Conservation (phyloP, 2,329 filamentous ascomycete genomes). For the Aurifilum marmelostoma region DNA sequence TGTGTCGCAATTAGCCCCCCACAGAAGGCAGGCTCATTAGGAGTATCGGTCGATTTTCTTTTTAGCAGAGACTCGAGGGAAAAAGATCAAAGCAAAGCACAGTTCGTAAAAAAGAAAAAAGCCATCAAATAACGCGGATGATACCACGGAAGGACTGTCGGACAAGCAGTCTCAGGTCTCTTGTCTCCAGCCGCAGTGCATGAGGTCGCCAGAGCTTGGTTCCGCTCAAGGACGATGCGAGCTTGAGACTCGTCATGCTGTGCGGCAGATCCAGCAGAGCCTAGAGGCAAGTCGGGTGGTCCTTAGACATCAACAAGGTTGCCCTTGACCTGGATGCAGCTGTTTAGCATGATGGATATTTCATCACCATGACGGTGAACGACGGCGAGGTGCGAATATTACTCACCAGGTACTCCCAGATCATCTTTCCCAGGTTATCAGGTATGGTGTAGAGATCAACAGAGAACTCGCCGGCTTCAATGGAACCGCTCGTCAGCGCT, state of each 20-base stretch:
- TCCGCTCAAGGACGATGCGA: background rate
- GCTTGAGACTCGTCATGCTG: background rate
- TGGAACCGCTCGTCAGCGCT: slow-evolving; percentile 13
- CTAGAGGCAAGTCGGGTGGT: background rate
- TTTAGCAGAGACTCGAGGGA: background rate
- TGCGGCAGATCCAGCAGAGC: background rate
- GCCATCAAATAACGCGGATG: background rate
- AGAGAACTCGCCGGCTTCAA: slow-evolving; percentile 87
- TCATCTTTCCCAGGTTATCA: slow-evolving; percentile 84
- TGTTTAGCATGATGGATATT: slow-evolving; percentile 1
- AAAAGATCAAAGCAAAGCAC: background rate
- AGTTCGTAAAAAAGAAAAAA: background rate
- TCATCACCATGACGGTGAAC: no score
- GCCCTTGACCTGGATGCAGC: slow-evolving; percentile 21
- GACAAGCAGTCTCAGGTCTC: background rate
- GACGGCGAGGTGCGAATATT: background rate
- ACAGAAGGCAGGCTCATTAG: background rate
- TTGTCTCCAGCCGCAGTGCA: background rate
- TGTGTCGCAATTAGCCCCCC: background rate
- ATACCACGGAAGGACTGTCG: background rate
- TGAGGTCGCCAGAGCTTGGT: background rate
- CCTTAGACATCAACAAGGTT: slow-evolving; percentile 24
- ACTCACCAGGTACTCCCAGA: slow-evolving; percentile 82
- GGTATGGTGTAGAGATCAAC: slow-evolving; percentile 98
- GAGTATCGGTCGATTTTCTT: background rate